Evolutionary conservation across 1,284 basidiomycete genomes (phyloP), one percentile per base, ranked within the genome.

Genomic region (Neonothopanus nambi): DNA sequence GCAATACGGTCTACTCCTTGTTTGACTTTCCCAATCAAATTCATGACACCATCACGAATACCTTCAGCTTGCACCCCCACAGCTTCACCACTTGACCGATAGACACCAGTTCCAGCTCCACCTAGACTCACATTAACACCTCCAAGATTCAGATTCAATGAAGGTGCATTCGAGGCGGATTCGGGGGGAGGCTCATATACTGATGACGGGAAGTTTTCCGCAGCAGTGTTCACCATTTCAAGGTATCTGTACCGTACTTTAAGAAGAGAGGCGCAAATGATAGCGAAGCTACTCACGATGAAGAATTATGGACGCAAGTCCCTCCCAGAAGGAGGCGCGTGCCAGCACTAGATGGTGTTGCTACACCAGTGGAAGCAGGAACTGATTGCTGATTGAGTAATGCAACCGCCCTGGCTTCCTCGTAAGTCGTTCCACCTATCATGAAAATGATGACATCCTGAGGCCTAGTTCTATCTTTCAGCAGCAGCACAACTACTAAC

Each of bases 371-470:
- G 51, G 70, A 75, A 5, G 77, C 73, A 40, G 71, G 68, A 12
- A 69, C 65, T n/a, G 68, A 66, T 28, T 78, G 74, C 58, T 92
- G 90, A 67, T 98, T 98, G 59, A 96, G 77, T 37, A 94, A 72
- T 4, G 93, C 82, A 13, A 97, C 80, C 0, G 87, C 81, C 56
- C 91, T 80, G 0, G 92, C 91, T 72, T 98, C 95, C 67, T 93
- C 94, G 64, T 96, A 98, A 1, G 95, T 98, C 30, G 92, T 86
- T 0, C 95, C 95, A 33, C 95, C 95, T 56, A 97, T 85, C 75
- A 98, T 89, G 71, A 98, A 98, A 52, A 98, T 78, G 56, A 98
- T 96, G 44, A 98, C 82, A 67, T 98, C 95, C 65, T 96, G 94
- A 8, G 94, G 91, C 60, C 93, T 95, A 36, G 20, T 47, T 33